Base-by-base conservation (phyloP, 1,139 yeast species). In the Pneumocystis sp. region DNA sequence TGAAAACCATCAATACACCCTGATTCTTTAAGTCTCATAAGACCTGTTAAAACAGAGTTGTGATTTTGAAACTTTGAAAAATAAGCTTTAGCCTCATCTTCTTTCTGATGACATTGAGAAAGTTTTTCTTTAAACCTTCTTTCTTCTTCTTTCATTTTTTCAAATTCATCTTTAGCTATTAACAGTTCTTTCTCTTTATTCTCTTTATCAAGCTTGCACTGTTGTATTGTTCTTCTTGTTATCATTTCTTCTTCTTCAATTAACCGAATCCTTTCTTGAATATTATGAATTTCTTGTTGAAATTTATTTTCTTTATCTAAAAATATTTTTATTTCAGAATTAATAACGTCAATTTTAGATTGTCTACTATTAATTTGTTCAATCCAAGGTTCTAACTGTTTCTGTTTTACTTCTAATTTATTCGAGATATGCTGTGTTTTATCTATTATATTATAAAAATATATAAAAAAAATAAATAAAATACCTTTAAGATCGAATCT, bases 1-100 rank as follows among this genome's bases (percentile, higher is more conserved):
- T 88, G 81, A 70, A 91, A 89, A 0, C 97, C 98, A 19, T 79
- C 79, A 57, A 95, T 83, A 73, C 97, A 82, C 15, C 97, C 97
- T 2, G 95, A 82, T 67, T 85, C 84, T 65, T 86, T 85, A 61
- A 93, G 77, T 69, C 87, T 82, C 67, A 81, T 77, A 67, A 95
- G 79, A 29, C 93, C 88, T 0, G 84, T 74, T 31, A 91, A 78
- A 10, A 93, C 96, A 67, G 84, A 83, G 70, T 83, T 87, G 72
- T 87, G 88, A 67, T 89, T 87, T 70, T 86, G 85, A 19, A 78
- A 78, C 35, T 77, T 83, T 1, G 83, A 79, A 37, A 85, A 76
- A 3, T 86, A 80, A 34, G 81, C 81, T 62, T 82, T 77, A 0
- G 95, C 87, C 61, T 87, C 93, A 63, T 82, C 82, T 0, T 85